Base-by-base conservation (phyloP, 2,329 filamentous ascomycete genomes). In the Ascochyta pisi region DNA sequence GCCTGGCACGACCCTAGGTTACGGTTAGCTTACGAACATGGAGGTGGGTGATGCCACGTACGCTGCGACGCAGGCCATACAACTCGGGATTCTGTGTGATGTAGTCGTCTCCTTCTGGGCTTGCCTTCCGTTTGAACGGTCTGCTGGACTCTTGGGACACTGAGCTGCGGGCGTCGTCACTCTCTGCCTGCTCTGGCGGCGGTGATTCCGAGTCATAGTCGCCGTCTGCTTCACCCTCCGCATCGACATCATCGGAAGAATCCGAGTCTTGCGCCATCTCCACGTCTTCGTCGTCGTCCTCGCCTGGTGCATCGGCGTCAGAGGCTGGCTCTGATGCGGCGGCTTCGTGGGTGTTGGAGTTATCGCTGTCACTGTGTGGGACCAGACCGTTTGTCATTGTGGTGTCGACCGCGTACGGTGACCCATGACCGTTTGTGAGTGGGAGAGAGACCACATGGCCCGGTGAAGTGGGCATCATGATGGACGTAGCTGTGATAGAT, bases 51-150 rank as follows among this genome's bases (percentile, higher is more conserved):
- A 57, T 61, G 52, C 38, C 55, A 78, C 89, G 61, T 88, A 95
- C 93, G 81, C 95, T 99, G 79, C 95, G 86, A 67, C 95, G 87
- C 65, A 99, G 83, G 43, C 95, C 95, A 80, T 98, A 99, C 8
- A 99, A 82, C 78, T 96, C 92, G 40, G 95, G 95, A 70, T 99
- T 96, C 71, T 91, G 90, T 68, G 89, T 85, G 67, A 98, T 96
- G 71, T 88, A 93, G 56, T 95, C 89, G 67, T 95, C 90, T 67
- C 95, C 90, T 47, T 89, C 87, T 34, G 85, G 77, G 73, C 71
- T 82, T 75, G 75, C 73, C 67, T 82, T 87, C 63, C 92, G 89
- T 82, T 96, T 96, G 45, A 54, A 60, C 19, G 58, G 84, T 71
- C 86, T 84, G 61, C 83, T 84, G 39, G 89, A 90, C 67, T 88